Conservation (phyloP, 1,284 basidiomycete genomes). For the Austropuccinia psidii region DNA sequence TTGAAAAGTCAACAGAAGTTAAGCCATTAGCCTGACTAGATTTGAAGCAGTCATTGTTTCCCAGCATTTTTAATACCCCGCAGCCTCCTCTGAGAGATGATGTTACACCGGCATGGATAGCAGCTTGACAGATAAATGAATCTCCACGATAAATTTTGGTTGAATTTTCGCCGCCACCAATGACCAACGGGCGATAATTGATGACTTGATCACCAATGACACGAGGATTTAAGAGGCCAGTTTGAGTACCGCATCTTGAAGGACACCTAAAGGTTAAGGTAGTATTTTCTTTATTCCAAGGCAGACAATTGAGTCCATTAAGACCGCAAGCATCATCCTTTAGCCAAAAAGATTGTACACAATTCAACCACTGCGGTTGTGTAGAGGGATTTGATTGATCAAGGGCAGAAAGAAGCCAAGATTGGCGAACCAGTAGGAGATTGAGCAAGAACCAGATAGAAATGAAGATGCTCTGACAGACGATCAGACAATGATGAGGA, state of each 20-base stretch:
- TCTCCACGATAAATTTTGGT: conserved; percentile 42
- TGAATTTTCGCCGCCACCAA: neutral
- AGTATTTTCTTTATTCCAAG: neutral
- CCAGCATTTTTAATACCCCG: conserved; percentile 40
- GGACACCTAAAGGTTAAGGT: conserved; percentile 13
- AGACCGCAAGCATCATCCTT: conserved; percentile 24
- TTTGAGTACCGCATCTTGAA: conserved; percentile 1
- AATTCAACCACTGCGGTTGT: conserved; percentile 8
- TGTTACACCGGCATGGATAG: conserved; percentile 45
- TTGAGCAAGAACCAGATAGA: conserved; percentile 4
- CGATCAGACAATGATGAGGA: too few relatives aligned
- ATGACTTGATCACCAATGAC: neutral
- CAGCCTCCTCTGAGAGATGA: conserved; percentile 42
- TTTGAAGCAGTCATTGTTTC: conserved; percentile 39
- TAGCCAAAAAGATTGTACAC: conserved; percentile 1
- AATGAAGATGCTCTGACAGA: neutral
- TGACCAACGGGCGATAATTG: conserved; percentile 10
- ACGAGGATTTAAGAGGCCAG: conserved; percentile 7
- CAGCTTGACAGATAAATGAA: conserved; percentile 46
- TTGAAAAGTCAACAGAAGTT: conserved; percentile 40
- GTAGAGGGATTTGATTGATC: neutral
- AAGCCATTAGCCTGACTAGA: conserved; percentile 39
- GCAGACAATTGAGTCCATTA: neutral
- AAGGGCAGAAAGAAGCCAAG: conserved; percentile 6
- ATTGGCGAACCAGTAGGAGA: neutral